Evolutionary conservation across 108 stramenopile genomes (phyloP).

Genomic region (Schizochytrium sp.): DNA sequence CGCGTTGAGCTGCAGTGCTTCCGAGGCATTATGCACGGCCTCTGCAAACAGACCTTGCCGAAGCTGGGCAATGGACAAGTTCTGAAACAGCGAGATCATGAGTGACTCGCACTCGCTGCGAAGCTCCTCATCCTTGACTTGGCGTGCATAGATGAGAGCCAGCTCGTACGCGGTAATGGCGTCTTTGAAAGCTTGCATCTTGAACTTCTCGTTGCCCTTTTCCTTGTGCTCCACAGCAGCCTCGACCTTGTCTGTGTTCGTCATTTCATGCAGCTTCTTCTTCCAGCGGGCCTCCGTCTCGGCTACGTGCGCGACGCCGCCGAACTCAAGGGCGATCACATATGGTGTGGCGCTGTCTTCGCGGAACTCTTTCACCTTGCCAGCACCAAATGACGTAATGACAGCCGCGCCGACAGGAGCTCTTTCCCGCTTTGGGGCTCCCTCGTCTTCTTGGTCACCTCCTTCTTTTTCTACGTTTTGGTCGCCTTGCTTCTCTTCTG

Average conservation of each 20-base stretch:
- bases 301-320: background rate
- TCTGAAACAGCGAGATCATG: background rate
- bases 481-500: too few relatives aligned
- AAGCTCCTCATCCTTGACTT: background rate
- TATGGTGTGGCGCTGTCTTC: background rate
- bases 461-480: too few relatives aligned
- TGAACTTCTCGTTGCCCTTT: background rate
- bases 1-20: background rate
- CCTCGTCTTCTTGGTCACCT: too few relatives aligned
- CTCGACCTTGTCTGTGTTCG: background rate
- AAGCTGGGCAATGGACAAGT: background rate
- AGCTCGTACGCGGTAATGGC: constrained; percentile 12
- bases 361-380: background rate
- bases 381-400: background rate
- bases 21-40: background rate
- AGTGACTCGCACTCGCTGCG: background rate
- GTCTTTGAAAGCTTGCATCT: background rate
- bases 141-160: background rate
- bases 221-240: background rate
- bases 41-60: background rate
- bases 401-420: background rate
- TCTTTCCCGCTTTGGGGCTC: too few relatives aligned
- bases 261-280: background rate
- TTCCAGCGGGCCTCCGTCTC: background rate
- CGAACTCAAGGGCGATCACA: background rate